Percentiles rank a stretch among this genome's conserved stretches.
Conservation (phyloP, 2,329 filamentous ascomycete species). For the Alternaria triticina region DNA sequence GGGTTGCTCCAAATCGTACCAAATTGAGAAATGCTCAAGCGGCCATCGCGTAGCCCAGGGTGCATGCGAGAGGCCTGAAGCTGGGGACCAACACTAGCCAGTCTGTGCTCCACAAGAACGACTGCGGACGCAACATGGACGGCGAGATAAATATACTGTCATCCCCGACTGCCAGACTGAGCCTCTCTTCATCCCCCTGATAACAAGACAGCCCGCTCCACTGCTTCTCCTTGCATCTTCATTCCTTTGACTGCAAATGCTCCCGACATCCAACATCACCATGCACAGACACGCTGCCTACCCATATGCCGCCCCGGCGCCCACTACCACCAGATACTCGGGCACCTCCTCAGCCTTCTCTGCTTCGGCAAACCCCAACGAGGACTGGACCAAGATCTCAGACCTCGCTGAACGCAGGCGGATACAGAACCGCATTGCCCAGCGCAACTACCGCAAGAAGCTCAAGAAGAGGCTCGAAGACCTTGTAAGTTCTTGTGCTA, state of each 20-base stretch:
- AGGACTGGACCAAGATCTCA: constrained; percentile 99
- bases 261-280: constrained; percentile 24
- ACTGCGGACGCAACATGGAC: constrained; percentile 32
- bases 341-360: constrained; percentile 94
- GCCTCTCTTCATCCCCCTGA: constrained; percentile 31
- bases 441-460: constrained; percentile 97
- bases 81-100: constrained; percentile 37
- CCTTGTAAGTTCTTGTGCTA: constrained; percentile 51
- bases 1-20: constrained; percentile 31
- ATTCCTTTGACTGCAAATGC: constrained; percentile 31
- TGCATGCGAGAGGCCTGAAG: constrained; percentile 39
- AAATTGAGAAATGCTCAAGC: constrained; percentile 33
- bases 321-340: constrained; percentile 65
- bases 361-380: constrained; percentile 90
- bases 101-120: constrained; percentile 37
- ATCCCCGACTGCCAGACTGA: constrained; percentile 31
- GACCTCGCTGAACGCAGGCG: constrained; percentile 91
- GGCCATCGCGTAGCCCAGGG: constrained; percentile 29
- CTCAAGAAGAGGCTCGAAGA: constrained; percentile 88
- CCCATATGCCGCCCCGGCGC: constrained; percentile 49
- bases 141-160: constrained; percentile 41
- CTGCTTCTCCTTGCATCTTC: constrained; percentile 17
- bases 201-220: constrained; percentile 19
- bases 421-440: constrained; percentile 97
- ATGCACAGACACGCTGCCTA: constrained; percentile 56